Base-by-base conservation (phyloP, 2,329 filamentous ascomycete species). In the Massarina eburnea region DNA sequence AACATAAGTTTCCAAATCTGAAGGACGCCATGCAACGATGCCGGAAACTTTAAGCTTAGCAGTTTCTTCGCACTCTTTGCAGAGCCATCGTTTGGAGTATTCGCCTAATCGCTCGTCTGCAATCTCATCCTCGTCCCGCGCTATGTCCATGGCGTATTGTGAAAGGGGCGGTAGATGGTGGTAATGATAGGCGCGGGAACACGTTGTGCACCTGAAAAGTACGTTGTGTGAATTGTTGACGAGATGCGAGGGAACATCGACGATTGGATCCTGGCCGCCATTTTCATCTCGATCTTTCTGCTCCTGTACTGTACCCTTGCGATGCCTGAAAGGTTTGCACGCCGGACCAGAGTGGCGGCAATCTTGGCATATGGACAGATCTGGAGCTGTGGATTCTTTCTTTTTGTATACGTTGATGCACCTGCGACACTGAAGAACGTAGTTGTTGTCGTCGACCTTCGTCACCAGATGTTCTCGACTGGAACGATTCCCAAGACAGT, bases 11-110 rank as follows among this genome's bases (percentile, higher is more conserved):
- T 82, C 75, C 19, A 80, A 73, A 56, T 87, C 74, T 0, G 76
- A 67, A 0, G 90, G 90, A 48, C 92, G 84, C 94, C 94, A 99
- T 12, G 92, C 91, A 42, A 97, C 85, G 5, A 99, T 71, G n/a
- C 78, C 77, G 46, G 88, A 81, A 14, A 96, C 82, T 59, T 91
- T 91, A 8, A 49, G 51, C 19, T 79, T 74, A 6, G 79, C 76
- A 17, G 78, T 76, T 8, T 83, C 77, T 6, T 76, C 71, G 60
- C 94, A 99, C 14, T 92, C 84, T 47, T 84, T 83, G 71, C 95
- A 99, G 45, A 81, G 79, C 88, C 90, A 96, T 43, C 83, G 81
- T 10, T 76, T 75, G 2, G 81, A 80, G 69, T 95, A 95, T 62
- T 94, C 85, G 3, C 82, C 76, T 35, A 89, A 80, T 2, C 86